Conservation (phyloP, 75 land plant genomes). For the Picea glauca region DNA sequence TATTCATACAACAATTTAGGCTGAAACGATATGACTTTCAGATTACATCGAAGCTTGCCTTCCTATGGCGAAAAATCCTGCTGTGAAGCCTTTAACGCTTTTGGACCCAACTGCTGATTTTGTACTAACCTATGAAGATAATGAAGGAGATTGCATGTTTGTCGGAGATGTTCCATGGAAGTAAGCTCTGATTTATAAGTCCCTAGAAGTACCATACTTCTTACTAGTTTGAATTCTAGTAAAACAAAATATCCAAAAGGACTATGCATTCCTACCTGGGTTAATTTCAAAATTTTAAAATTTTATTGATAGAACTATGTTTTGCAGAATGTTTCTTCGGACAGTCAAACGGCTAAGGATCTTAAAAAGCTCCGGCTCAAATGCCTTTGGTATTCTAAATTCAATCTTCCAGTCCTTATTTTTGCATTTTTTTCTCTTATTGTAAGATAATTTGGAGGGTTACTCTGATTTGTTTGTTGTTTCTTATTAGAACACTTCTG, state of each 20-base stretch:
- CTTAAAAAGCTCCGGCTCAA: too few relatives aligned
- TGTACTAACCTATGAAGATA: conserved; percentile 82
- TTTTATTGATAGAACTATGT: too few relatives aligned
- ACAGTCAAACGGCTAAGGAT: too few relatives aligned
- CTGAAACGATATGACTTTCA: not conserved
- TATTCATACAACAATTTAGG: not conserved
- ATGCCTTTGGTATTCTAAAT: too few relatives aligned
- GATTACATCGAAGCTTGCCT: not conserved
- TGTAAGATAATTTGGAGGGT: too few relatives aligned
- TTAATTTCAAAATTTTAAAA: not conserved
- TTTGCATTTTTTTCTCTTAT: too few relatives aligned
- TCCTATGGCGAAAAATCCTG: not conserved
- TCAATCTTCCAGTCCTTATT: too few relatives aligned
- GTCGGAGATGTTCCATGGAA: conserved; percentile 94
- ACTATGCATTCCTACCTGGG: not conserved
- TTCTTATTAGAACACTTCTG: not conserved
- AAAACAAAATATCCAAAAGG: not conserved
- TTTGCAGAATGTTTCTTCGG: too few relatives aligned
- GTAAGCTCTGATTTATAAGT: conserved; percentile 28
- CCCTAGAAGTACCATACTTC: not conserved
- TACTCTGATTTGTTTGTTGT: not conserved
- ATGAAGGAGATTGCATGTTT: conserved; percentile 88
- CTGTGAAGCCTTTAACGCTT: conserved; percentile 22
- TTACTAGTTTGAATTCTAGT: not conserved
- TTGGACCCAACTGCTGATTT: conserved; percentile 57